Evolutionary conservation across 2,329 filamentous ascomycete species (phyloP).

Genomic region (Botrytis elliptica): DNA sequence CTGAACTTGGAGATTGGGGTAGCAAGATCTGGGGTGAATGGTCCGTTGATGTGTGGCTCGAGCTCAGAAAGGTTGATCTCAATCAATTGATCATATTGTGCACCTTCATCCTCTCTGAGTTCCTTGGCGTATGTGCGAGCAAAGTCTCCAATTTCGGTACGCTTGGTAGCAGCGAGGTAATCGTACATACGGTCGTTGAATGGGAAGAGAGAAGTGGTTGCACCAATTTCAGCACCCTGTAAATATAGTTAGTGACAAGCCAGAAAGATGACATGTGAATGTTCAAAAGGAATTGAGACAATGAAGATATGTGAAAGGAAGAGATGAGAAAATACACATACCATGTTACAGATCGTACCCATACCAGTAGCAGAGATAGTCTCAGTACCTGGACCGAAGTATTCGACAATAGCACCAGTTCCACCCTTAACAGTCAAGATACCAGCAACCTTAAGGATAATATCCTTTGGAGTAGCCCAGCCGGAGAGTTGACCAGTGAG

Average conservation of each 20-base stretch:
- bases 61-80: constrained; percentile 94
- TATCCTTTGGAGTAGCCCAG: constrained; percentile 94
- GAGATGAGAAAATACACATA: constrained; percentile 2
- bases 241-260: background rate
- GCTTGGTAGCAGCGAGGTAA: constrained; percentile 90
- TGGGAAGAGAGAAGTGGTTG: constrained; percentile 92
- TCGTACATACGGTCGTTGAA: constrained; percentile 99
- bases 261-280: background rate
- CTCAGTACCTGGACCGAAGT: constrained; percentile 71
- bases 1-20: constrained; percentile 98
- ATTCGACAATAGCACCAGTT: constrained; percentile 86
- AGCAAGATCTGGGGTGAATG: constrained; percentile 96
- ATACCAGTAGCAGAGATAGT: constrained; percentile 79
- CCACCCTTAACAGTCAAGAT: constrained; percentile 98
- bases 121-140: constrained; percentile 80
- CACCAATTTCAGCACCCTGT: constrained; percentile 64
- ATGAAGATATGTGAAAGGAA: background rate
- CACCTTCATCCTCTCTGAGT: constrained; percentile 82
- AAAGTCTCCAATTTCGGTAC: constrained; percentile 86
- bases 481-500: constrained; percentile 85
- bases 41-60: constrained; percentile 97
- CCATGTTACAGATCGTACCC: constrained; percentile 76
- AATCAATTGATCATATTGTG: constrained; percentile 93
- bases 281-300: background rate
- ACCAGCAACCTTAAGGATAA: constrained; percentile 95